A percentile compares a stretch with the other conserved stretches of the same genome.
phyloP scores from a whole-genome alignment of 768 basidiomycete genomes.

The Mycena filopes region DNA sequence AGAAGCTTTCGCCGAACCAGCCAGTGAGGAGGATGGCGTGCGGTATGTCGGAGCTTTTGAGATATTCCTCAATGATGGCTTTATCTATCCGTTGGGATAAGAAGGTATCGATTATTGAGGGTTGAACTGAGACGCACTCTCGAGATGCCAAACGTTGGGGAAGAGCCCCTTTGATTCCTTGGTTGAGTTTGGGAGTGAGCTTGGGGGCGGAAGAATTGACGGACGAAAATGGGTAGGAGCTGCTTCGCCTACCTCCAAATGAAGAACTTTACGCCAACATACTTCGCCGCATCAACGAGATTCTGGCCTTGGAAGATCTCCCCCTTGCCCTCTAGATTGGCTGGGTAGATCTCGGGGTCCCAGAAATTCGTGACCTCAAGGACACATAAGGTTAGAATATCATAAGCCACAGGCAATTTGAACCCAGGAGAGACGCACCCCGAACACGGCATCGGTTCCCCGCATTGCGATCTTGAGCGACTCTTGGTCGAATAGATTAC shows the following conservation, averaged over 20 bases:
- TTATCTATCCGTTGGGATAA: constrained; percentile 17
- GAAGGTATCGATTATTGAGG: neutral
- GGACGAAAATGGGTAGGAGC: neutral
- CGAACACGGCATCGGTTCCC: constrained; percentile 33
- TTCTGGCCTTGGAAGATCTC: constrained; percentile 42
- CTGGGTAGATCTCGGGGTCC: constrained; percentile 33
- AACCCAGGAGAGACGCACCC: no score
- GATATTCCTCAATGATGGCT: constrained; percentile 26
- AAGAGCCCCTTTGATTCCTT: constrained; percentile 27
- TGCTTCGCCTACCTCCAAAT: constrained; percentile 46
- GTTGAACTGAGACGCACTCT: constrained; percentile 34
- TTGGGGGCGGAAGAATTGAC: neutral
- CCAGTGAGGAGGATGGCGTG: constrained; percentile 22
- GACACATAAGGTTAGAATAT: no score
- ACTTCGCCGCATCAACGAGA: constrained; percentile 40
- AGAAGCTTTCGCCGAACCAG: constrained; percentile 31
- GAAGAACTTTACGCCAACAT: constrained; percentile 37
- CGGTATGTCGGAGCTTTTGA: constrained; percentile 22
- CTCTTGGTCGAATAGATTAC: constrained; percentile 27
- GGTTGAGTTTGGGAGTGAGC: constrained; percentile 23
- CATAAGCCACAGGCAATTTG: no score
- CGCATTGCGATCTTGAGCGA: constrained; percentile 28
- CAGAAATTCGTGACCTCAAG: constrained; percentile 40
- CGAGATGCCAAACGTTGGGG: constrained; percentile 36
- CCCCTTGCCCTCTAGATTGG: constrained; percentile 25